Conservation (phyloP, 1,139 yeast genomes). For the Saccharomyces hybrid region DNA sequence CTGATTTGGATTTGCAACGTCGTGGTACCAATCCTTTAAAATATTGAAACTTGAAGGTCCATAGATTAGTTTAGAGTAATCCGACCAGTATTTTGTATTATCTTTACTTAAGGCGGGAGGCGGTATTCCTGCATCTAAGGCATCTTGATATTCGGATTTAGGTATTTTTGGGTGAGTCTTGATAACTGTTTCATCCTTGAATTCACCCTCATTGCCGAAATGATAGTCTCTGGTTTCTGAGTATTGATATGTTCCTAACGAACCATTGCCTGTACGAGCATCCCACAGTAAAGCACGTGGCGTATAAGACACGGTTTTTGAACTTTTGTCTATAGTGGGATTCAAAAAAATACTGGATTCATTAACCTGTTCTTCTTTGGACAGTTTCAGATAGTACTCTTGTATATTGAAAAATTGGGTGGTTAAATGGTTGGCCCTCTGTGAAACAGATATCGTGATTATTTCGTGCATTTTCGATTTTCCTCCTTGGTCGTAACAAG, state of each 20-base stretch:
- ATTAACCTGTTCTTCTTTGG: slow-evolving; percentile 40
- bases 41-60: slow-evolving; percentile 53
- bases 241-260: slow-evolving; percentile 49
- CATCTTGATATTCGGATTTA: slow-evolving; percentile 53
- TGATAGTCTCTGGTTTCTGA: slow-evolving; percentile 27
- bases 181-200: slow-evolving; percentile 14
- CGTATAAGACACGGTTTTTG: slow-evolving; percentile 51
- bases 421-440: slow-evolving; percentile 59
- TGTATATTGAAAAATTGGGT: slow-evolving; percentile 80
- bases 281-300: slow-evolving; percentile 83
- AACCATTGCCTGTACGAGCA: slow-evolving; percentile 56
- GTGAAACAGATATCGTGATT: slow-evolving; percentile 63
- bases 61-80: slow-evolving; percentile 62
- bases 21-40: slow-evolving; percentile 47
- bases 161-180: slow-evolving; percentile 30
- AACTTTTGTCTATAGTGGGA: slow-evolving; percentile 34
- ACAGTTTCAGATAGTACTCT: slow-evolving; percentile 34
- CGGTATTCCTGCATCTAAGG: slow-evolving; percentile 47
- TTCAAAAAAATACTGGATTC: slow-evolving; percentile 43
- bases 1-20: slow-evolving; percentile 30
- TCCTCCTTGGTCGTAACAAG: background rate
- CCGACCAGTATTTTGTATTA: slow-evolving; percentile 71
- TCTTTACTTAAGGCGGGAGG: slow-evolving; percentile 34
- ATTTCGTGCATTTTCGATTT: slow-evolving; percentile 56
- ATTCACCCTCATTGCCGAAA: slow-evolving; percentile 16